Evolutionary conservation across 2,329 filamentous ascomycete species (phyloP).

Genomic region (Arthrobotrys entomopaga): DNA sequence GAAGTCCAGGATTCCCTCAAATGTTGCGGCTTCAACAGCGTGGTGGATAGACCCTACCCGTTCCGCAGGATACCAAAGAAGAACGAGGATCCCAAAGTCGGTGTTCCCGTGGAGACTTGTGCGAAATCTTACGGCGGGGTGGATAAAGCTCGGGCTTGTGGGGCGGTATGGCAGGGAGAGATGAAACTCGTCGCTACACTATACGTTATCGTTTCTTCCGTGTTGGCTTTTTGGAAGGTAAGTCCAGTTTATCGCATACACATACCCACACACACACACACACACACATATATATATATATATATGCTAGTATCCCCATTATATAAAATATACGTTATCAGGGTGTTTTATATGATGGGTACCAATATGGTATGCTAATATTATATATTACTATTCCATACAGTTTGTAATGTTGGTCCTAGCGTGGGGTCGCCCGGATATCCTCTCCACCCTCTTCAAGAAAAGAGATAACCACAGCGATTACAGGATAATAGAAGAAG

Average conservation of each 20-base stretch:
- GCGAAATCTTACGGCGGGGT: neutral
- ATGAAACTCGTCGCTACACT: conserved; percentile 5
- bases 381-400: no score
- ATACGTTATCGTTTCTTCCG: neutral
- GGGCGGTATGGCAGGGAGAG: conserved; percentile 25
- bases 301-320: neutral
- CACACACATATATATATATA: neutral
- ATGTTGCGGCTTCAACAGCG: conserved; percentile 35
- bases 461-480: neutral
- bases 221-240: conserved; percentile 18
- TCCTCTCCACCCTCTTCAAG: conserved; percentile 8
- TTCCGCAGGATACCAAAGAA: conserved; percentile 5
- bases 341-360: no score
- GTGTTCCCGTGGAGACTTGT: conserved; percentile 10
- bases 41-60: conserved; percentile 29
- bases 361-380: neutral
- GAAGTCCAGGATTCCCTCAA: conserved; percentile 22
- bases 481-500: neutral
- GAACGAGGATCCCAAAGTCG: neutral
- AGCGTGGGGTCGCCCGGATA: conserved; percentile 2
- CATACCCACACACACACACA: neutral
- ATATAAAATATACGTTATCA: no score
- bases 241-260: neutral
- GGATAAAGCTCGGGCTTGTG: conserved; percentile 7
- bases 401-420: conserved; percentile 36